Percentiles rank a stretch among this genome's conserved stretches.
These are phyloP conservation scores for Phialocephala subalpina DNA, from an alignment of 2,329 filamentous ascomycete genomes.

Conservation along the genomic window DNA sequence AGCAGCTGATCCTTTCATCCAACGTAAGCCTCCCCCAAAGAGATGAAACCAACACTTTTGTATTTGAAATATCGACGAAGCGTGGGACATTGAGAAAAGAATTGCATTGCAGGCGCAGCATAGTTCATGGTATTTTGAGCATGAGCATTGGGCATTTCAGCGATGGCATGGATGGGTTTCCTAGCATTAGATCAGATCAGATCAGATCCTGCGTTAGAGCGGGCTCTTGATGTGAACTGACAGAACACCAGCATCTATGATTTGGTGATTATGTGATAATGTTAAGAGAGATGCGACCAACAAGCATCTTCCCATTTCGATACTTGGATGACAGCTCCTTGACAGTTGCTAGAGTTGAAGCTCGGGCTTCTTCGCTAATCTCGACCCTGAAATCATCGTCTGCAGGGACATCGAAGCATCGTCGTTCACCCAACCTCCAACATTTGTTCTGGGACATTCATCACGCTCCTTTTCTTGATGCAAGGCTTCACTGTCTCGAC, in stretches of 20 bases:
- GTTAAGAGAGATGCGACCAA: background rate
- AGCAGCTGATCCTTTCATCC: slow-evolving; percentile 40
- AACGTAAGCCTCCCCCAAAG: slow-evolving; percentile 33
- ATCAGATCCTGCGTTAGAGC: background rate
- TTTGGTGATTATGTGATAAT: slow-evolving; percentile 5
- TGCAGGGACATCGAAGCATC: background rate
- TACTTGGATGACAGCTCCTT: background rate
- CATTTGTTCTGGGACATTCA: background rate
- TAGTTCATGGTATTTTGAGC: slow-evolving; percentile 1
- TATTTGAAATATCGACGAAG: background rate
- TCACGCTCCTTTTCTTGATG: background rate
- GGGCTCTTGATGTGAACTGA: background rate
- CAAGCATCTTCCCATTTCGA: background rate
- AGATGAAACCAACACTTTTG: slow-evolving; percentile 8
- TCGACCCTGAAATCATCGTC: background rate
- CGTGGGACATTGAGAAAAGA: background rate
- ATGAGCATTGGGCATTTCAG: slow-evolving; percentile 1
- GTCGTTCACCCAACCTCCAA: background rate
- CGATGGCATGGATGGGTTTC: background rate
- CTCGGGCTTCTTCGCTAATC: slow-evolving; percentile 2
- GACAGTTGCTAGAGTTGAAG: background rate
- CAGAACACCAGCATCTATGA: slow-evolving; percentile 3
- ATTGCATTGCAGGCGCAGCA: slow-evolving; percentile 11
- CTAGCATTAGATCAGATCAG: background rate
- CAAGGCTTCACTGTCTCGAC: background rate